Base-by-base conservation (phyloP, 2,329 filamentous ascomycete genomes). In the Penicillium glabrum region DNA sequence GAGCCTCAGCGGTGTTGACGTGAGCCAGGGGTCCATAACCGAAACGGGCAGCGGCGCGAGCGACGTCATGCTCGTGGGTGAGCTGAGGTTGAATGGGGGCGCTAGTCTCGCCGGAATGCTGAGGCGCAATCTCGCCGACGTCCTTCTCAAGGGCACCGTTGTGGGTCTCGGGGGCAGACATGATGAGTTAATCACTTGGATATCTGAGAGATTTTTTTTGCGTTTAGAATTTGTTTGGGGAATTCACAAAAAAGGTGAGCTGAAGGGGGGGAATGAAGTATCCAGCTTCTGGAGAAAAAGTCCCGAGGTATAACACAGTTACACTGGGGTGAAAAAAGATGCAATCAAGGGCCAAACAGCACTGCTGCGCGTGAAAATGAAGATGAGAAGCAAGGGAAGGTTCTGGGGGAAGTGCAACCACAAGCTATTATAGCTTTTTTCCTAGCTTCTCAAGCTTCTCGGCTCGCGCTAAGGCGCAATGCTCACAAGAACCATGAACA, bases 11-110 rank as follows among this genome's bases (percentile, higher is more conserved):
- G 49, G 79, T 77, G 68, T 78, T 77, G 62, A 79, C 70, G 43
- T 81, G 78, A 10, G 81, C 78, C 53, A 85, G 73, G 51, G 82
- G 82, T 29, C 79, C 79, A 60, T 81, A 80, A 27, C 78, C 79
- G 62, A 80, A 80, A 57, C 77, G 76, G 49, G 78, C 76, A 49
- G 77, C 78, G 24, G 73, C 73, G 52, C 71, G 69, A 45, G 78
- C 78, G 19, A 75, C 71, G n/a, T 75, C 64, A 51, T 75, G 75
- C 64, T 79, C 77, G 59, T 80, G 77, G 51, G 74, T 73, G 76
- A 80, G 74, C 51, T 72, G 64, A 41, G 67, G 69, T 27, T 69
- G 57, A 11, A 69, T 51, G 43, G 63, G 44, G 33, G 54, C 41
- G 29, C 46, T 56, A 16, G 53, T 59, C 53, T 55, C 52, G 51